Evolutionary conservation across 202 grass and related monocot genomes (phyloP).

Genomic region (Panicum virgatum): DNA sequence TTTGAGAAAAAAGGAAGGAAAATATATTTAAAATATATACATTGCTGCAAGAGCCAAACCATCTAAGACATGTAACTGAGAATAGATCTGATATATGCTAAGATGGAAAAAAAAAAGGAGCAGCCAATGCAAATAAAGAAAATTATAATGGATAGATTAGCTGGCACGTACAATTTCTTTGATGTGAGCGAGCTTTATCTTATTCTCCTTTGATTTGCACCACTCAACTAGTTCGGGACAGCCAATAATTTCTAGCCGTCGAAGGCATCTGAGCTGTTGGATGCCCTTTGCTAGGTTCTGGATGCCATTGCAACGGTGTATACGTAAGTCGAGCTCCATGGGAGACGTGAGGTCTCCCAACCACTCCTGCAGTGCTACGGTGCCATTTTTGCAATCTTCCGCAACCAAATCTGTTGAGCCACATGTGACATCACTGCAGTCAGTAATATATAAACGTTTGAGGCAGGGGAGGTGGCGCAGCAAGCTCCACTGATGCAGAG

Average conservation of each 20-base stretch:
- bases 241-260: not conserved
- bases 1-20: too few relatives aligned
- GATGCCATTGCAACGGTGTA: not conserved
- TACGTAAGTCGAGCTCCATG: not conserved
- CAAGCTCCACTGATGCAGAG: not conserved
- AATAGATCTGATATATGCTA: too few relatives aligned
- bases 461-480: not conserved
- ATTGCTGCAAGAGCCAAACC: too few relatives aligned
- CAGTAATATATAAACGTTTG: fast-evolving
- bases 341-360: not conserved
- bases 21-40: too few relatives aligned
- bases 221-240: too few relatives aligned
- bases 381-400: not conserved
- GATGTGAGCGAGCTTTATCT: too few relatives aligned
- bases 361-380: not conserved
- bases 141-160: too few relatives aligned
- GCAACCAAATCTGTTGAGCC: not conserved
- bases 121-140: too few relatives aligned
- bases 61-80: too few relatives aligned
- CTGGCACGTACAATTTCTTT: too few relatives aligned
- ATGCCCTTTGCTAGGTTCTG: not conserved
- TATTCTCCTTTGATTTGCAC: too few relatives aligned
- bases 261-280: not conserved
- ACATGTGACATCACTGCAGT: not conserved
- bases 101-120: too few relatives aligned